Evolutionary conservation across 2,329 filamentous ascomycete species (phyloP).

Genomic region (Calonectria montana): DNA sequence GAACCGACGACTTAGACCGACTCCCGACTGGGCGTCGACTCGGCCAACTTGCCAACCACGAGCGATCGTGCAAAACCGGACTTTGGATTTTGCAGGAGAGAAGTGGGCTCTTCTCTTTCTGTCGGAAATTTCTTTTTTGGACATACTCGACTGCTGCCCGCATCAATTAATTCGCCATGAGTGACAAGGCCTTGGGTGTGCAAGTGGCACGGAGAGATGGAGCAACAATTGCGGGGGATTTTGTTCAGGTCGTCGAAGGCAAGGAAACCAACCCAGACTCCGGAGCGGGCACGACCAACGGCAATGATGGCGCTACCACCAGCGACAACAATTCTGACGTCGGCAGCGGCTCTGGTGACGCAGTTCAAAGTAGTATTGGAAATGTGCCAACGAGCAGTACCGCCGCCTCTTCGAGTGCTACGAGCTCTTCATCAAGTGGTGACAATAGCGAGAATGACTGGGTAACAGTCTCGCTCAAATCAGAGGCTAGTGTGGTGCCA

Average conservation of each 20-base stretch:
- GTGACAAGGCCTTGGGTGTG: neutral
- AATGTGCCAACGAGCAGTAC: neutral
- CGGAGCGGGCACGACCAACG: neutral
- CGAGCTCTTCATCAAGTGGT: neutral
- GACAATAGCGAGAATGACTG: neutral
- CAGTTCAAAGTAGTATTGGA: neutral
- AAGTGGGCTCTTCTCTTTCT: neutral
- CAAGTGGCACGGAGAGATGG: neutral
- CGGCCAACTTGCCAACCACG: neutral
- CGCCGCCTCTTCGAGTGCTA: neutral
- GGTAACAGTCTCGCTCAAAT: neutral
- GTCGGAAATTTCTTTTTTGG: neutral
- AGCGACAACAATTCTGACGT: neutral
- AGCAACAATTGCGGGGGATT: neutral
- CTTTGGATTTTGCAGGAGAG: neutral
- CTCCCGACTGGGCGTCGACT: slow-evolving; percentile 3
- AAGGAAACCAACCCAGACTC: neutral
- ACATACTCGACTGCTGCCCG: neutral
- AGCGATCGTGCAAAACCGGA: neutral
- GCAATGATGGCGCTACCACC: no score
- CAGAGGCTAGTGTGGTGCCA: neutral
- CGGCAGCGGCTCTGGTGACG: no score
- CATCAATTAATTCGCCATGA: neutral
- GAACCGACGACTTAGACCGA: slow-evolving; percentile 6
- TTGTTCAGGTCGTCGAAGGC: neutral